These are phyloP conservation scores for Pythium vanterpoolii DNA, from an alignment of 352 stramenopile genomes.

Conservation along the genomic window DNA sequence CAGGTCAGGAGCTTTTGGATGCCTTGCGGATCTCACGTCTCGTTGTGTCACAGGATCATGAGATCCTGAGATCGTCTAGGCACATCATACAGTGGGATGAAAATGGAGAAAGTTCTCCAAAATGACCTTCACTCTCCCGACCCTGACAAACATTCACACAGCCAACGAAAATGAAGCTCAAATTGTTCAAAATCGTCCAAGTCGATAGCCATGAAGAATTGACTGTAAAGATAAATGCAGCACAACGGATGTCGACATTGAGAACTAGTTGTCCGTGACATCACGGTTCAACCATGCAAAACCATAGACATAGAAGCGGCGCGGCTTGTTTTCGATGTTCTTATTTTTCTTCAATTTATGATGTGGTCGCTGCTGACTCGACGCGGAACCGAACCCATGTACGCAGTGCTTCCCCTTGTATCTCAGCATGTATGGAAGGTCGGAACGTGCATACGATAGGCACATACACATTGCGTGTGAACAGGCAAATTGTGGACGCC, in stretches of 20 bases:
- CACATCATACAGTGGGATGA: not conserved
- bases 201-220: no score
- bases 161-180: no score
- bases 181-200: no score
- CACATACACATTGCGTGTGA: conserved; percentile 7
- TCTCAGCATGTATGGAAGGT: not conserved
- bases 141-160: conserved; percentile 5
- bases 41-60: not conserved
- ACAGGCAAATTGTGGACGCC: conserved; percentile 9
- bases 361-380: not conserved
- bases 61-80: not conserved
- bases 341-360: conserved; percentile 6
- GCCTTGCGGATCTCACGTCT: not conserved
- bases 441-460: conserved; percentile 1
- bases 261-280: no score
- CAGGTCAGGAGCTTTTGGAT: not conserved
- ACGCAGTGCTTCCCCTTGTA: not conserved
- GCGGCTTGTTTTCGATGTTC: not conserved
- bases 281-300: no score
- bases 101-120: conserved; percentile 18
- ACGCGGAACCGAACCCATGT: not conserved
- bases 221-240: no score
- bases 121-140: conserved; percentile 13
- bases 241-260: no score
- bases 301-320: no score